phyloP scores from a whole-genome alignment of 352 stramenopile species.

The Phytophthora pinifolia region DNA sequence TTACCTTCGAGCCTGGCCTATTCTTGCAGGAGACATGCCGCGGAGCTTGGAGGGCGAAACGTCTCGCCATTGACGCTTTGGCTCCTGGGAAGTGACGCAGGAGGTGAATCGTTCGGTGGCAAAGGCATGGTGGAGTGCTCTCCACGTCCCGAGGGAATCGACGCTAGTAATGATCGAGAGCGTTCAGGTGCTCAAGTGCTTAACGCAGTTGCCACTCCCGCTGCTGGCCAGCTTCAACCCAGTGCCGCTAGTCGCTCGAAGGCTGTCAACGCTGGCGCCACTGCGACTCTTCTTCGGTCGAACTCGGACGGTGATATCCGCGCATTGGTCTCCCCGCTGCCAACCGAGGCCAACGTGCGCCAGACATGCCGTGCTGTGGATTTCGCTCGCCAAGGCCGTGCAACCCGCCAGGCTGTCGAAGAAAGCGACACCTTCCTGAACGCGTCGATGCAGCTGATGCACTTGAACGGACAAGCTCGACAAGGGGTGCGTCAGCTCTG shows the following conservation, averaged over 20 bases:
- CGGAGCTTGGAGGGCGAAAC: conserved; percentile 11
- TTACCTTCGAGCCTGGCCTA: conserved; percentile 25
- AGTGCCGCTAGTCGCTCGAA: neutral
- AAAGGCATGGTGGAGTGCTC: conserved; percentile 26
- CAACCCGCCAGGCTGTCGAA: neutral
- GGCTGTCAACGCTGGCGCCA: conserved; percentile 7
- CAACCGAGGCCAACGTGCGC: neutral
- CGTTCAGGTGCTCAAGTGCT: neutral
- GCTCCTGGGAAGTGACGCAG: too few relatives aligned
- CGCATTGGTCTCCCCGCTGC: conserved; percentile 17
- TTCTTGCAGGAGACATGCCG: too few relatives aligned
- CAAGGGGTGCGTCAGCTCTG: conserved; percentile 66
- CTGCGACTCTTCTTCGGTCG: conserved; percentile 28
- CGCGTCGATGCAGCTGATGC: conserved; percentile 63
- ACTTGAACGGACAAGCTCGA: conserved; percentile 60
- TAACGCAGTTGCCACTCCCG: neutral
- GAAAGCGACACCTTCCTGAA: conserved; percentile 49
- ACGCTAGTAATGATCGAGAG: too few relatives aligned
- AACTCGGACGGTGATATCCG: conserved; percentile 35
- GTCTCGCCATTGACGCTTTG: conserved; percentile 12
- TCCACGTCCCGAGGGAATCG: too few relatives aligned
- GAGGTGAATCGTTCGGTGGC: too few relatives aligned
- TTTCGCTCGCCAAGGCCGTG: neutral
- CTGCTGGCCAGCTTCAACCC: neutral
- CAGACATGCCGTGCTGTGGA: too few relatives aligned